Conservation (phyloP, 164 flowering plant species). For the Annona squamosa region DNA sequence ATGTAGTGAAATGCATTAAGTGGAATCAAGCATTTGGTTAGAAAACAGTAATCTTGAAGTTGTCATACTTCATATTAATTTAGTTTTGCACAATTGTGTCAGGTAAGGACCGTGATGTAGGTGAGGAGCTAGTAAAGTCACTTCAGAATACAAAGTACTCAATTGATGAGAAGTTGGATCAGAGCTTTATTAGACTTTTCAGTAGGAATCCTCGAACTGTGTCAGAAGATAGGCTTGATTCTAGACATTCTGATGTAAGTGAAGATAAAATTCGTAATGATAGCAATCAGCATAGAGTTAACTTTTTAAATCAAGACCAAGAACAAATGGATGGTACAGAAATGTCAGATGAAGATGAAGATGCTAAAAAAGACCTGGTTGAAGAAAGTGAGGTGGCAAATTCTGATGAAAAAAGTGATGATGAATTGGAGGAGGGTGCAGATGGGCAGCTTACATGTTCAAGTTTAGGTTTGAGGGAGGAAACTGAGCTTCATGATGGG, state of each 20-base stretch:
- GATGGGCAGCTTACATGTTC: slow-evolving; percentile 8
- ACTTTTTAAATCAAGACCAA: background rate
- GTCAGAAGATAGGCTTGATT: slow-evolving; percentile 24
- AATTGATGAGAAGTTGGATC: slow-evolving; percentile 73
- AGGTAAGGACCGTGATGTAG: slow-evolving; percentile 73
- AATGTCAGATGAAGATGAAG: slow-evolving; percentile 23
- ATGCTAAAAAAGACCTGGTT: slow-evolving; percentile 26
- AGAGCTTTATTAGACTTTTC: slow-evolving; percentile 59
- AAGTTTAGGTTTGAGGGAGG: slow-evolving; percentile 30
- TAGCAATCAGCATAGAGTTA: background rate
- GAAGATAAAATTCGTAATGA: slow-evolving; percentile 1
- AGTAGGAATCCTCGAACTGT: slow-evolving; percentile 33
- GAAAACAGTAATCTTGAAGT: too few species aligned
- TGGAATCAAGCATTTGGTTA: too few species aligned
- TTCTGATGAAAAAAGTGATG: slow-evolving; percentile 19
- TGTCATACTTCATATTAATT: too few species aligned
- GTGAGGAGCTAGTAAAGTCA: slow-evolving; percentile 68
- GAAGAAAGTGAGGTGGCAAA: slow-evolving; percentile 24
- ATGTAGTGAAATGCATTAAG: too few species aligned
- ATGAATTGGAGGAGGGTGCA: slow-evolving; percentile 11
- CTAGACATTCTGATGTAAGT: background rate
- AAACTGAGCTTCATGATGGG: slow-evolving; percentile 58
- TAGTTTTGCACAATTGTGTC: slow-evolving; percentile 6
- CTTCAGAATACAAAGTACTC: slow-evolving; percentile 79
- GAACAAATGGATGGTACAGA: slow-evolving; percentile 15